phyloP scores from a whole-genome alignment of 2,329 filamentous ascomycete species.

The Neofusicoccum umdonicola region DNA sequence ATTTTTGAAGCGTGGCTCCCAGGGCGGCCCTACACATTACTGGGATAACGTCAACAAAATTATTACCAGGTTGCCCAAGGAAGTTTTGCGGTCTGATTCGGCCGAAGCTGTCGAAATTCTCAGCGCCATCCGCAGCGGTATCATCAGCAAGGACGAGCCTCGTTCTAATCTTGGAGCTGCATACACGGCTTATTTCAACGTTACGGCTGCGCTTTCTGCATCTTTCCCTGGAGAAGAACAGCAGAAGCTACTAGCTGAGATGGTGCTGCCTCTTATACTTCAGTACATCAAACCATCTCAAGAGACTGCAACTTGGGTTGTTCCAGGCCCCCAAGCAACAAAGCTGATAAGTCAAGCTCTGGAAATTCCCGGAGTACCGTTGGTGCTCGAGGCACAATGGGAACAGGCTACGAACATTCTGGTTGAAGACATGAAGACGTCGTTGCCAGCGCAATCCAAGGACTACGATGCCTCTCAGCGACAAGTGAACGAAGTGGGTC shows the following conservation, averaged over 20 bases:
- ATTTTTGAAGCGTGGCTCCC: slow-evolving; percentile 81
- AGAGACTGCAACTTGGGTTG: slow-evolving; percentile 50
- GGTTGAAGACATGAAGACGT: slow-evolving; percentile 67
- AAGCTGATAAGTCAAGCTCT: slow-evolving; percentile 43
- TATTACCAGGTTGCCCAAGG: slow-evolving; percentile 54
- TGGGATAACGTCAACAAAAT: slow-evolving; percentile 70
- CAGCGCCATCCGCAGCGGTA: slow-evolving; percentile 66
- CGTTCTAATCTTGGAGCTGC: slow-evolving; percentile 65
- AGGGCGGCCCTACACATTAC: slow-evolving; percentile 68
- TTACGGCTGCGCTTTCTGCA: slow-evolving; percentile 51
- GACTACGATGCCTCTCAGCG: slow-evolving; percentile 73
- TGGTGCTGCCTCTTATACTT: slow-evolving; percentile 52
- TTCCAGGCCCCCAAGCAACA: slow-evolving; percentile 42
- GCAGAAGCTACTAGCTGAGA: slow-evolving; percentile 44
- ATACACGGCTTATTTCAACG: slow-evolving; percentile 73
- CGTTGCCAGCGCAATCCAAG: slow-evolving; percentile 77
- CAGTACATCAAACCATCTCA: slow-evolving; percentile 52
- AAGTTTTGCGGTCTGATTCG: slow-evolving; percentile 53
- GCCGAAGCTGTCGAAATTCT: slow-evolving; percentile 62
- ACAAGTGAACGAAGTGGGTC: slow-evolving; percentile 62
- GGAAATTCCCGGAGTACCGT: slow-evolving; percentile 41
- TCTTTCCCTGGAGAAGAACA: slow-evolving; percentile 44
- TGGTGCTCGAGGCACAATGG: slow-evolving; percentile 61
- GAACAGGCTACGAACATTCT: slow-evolving; percentile 58
- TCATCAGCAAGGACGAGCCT: slow-evolving; percentile 72